These are phyloP conservation scores for Auriculariales sp. DNA, from an alignment of 768 basidiomycete genomes.

Conservation along the genomic window DNA sequence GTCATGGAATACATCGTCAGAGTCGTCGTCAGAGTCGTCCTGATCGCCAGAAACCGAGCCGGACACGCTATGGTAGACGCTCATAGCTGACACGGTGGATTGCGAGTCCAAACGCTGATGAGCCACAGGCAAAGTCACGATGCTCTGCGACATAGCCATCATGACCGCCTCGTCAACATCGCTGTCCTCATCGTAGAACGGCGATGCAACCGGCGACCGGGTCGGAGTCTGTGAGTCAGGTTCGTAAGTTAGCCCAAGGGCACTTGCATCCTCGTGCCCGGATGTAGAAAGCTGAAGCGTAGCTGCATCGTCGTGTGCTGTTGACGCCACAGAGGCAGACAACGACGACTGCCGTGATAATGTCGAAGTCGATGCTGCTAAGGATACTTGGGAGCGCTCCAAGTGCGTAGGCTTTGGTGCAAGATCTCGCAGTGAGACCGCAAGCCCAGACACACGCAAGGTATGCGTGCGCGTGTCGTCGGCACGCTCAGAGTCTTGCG, in stretches of 20 bases:
- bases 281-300: not conserved
- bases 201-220: not conserved
- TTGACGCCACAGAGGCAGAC: constrained; percentile 26
- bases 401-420: constrained; percentile 14
- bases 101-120: constrained; percentile 24
- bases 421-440: constrained; percentile 36
- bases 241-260: not conserved
- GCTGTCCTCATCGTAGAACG: constrained; percentile 8
- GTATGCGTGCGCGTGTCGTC: constrained; percentile 20
- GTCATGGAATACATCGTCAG: constrained; percentile 6
- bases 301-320: not conserved
- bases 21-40: not conserved
- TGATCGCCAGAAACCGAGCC: not conserved
- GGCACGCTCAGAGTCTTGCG: not conserved
- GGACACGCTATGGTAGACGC: constrained; percentile 47
- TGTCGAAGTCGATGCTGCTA: constrained; percentile 3
- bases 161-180: constrained; percentile 48
- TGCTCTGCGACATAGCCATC: constrained; percentile 61
- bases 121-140: constrained; percentile 36
- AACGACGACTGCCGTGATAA: constrained; percentile 30
- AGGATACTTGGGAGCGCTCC: constrained; percentile 13
- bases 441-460: constrained; percentile 41
- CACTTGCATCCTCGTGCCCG: not conserved
- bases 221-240: no score
- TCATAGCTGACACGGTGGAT: constrained; percentile 32